Conservation (phyloP, 2,329 filamentous ascomycete genomes). For the Sporothrix inflata region DNA sequence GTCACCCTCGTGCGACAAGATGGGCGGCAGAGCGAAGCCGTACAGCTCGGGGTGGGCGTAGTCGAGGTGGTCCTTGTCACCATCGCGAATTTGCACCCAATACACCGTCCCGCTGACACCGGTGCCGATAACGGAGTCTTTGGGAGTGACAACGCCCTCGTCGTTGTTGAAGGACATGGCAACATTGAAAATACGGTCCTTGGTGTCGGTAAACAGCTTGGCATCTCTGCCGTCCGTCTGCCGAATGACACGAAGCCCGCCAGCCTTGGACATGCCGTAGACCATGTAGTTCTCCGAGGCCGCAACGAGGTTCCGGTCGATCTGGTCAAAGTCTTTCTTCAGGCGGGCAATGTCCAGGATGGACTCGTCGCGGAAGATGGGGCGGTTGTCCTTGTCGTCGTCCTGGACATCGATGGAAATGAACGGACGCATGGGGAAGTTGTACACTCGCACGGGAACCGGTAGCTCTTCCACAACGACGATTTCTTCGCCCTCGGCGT, state of each 20-base stretch:
- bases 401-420: slow-evolving; percentile 80
- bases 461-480: slow-evolving; percentile 66
- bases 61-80: slow-evolving; percentile 77
- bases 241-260: slow-evolving; percentile 88
- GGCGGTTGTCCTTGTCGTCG: slow-evolving; percentile 57
- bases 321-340: slow-evolving; percentile 97
- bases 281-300: slow-evolving; percentile 90
- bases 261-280: slow-evolving; percentile 91
- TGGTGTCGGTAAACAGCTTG: slow-evolving; percentile 87
- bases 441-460: slow-evolving; percentile 77
- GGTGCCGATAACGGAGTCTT: slow-evolving; percentile 86
- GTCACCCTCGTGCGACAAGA: slow-evolving; percentile 84
- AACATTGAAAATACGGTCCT: slow-evolving; percentile 94
- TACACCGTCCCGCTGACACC: slow-evolving; percentile 96
- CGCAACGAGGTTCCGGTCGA: slow-evolving; percentile 89
- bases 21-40: slow-evolving; percentile 86
- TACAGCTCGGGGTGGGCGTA: slow-evolving; percentile 79
- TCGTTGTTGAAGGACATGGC: slow-evolving; percentile 72
- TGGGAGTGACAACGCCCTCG: slow-evolving; percentile 58
- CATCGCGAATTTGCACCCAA: slow-evolving; percentile 81
- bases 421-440: slow-evolving; percentile 96
- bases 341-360: slow-evolving; percentile 91
- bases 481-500: slow-evolving; percentile 66
- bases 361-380: slow-evolving; percentile 73
- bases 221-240: slow-evolving; percentile 92